A percentile compares a stretch with the other conserved stretches of the same genome.
Conservation (phyloP, 2,329 filamentous ascomycete genomes). For the Pseudopithomyces chartarum region DNA sequence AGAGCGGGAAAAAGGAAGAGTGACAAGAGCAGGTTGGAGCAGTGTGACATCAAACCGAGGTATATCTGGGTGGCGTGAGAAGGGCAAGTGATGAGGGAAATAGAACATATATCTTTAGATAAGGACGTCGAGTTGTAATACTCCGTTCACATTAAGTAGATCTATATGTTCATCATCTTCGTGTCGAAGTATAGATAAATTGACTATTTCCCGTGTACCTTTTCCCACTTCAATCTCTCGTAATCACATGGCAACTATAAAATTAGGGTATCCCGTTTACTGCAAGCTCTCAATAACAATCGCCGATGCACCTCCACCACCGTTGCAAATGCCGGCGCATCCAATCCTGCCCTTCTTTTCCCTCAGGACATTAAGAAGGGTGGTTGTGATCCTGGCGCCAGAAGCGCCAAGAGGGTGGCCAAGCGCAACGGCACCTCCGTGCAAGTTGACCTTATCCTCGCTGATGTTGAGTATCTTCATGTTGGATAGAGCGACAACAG, state of each 20-base stretch:
- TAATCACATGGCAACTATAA: neutral
- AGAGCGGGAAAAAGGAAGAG: neutral
- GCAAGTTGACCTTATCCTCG: constrained; percentile 90
- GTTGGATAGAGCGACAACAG: constrained; percentile 93
- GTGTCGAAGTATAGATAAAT: neutral
- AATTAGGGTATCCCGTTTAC: constrained; percentile 24
- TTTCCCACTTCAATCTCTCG: neutral
- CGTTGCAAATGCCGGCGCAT: constrained; percentile 95
- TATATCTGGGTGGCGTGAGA: no score
- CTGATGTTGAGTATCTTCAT: constrained; percentile 84
- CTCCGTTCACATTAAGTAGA: no score
- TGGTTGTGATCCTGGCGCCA: constrained; percentile 91
- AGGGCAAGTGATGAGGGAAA: no score
- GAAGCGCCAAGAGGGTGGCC: constrained; percentile 94
- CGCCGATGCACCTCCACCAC: constrained; percentile 92
- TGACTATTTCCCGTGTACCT: neutral
- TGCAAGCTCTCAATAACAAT: constrained; percentile 76
- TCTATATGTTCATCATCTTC: neutral
- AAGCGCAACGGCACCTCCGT: constrained; percentile 92
- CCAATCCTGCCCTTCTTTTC: constrained; percentile 95
- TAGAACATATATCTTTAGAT: no score
- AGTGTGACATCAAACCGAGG: neutral
- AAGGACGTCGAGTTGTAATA: no score
- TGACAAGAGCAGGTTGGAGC: neutral
- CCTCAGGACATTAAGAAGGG: constrained; percentile 83